Evolutionary conservation across 2,329 filamentous ascomycete genomes (phyloP), one percentile per base, ranked within the genome.

Genomic region (Cadophora luteo-olivacea): DNA sequence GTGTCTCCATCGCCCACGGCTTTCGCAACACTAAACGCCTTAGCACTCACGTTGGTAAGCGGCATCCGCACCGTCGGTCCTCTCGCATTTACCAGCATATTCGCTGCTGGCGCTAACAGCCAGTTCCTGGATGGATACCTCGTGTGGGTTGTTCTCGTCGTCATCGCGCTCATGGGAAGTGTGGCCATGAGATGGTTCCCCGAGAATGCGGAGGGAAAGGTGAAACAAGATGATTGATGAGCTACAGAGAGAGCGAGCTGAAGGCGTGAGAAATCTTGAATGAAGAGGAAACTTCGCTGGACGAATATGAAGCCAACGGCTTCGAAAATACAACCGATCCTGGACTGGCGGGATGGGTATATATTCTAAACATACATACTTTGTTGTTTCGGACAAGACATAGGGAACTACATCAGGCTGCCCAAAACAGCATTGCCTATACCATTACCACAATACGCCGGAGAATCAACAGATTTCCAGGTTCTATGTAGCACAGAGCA

Each of bases 21-120:
- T 0, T 81, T 95, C 11, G 92, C 90, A 0, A 93, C 88, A 0
- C 80, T 96, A 33, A 95, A 95, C 73, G 89, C 90, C 0, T 73
- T 93, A 0, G 85, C 87, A 0, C 81, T 95, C 67, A 90, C 91
- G 0, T 75, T 88, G 0, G 79, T 82, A 0, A 89, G 88, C 70
- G 89, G 81, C 0, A 81, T 92, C 36, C 83, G 92, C 16, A 85
- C 92, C 0, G 82, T 94, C 51, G 84, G 85, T 0, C 92, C 92
- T 0, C 90, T 87, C 0, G 74, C 88, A 0, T 89, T 91, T 54
- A 86, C 90, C 0, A 90, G 84, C 62, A 74, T 95, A 4, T 95
- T 88, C 72, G 92, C 92, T 0, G 74, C 88, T 0, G 90, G 92
- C 1, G 88, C 89, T 2, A 83, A 85, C 51, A 83, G 85, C 16